These are phyloP conservation scores for Gymnopus androsaceus DNA, from an alignment of 1,284 basidiomycete species.

Conservation along the genomic window DNA sequence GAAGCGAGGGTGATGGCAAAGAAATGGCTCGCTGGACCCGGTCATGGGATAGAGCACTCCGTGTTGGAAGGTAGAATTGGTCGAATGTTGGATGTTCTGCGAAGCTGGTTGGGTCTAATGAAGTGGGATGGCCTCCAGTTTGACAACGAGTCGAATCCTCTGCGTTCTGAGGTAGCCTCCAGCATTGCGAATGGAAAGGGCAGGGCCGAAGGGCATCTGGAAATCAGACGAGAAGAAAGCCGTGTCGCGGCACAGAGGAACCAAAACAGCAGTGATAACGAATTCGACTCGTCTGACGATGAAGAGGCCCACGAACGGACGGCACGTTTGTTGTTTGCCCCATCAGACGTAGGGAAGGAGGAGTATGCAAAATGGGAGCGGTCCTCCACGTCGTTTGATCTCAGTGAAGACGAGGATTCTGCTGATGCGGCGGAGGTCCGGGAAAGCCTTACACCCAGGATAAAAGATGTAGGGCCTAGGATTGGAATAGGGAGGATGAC, in stretches of 20 bases:
- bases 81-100: conserved; percentile 46
- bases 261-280: conserved; percentile 8
- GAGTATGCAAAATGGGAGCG: neutral
- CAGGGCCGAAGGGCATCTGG: neutral
- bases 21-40: conserved; percentile 11
- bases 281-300: conserved; percentile 13
- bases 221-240: neutral
- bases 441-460: neutral
- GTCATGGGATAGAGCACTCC: conserved; percentile 1
- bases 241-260: neutral
- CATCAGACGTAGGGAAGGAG: neutral
- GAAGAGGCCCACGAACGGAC: conserved; percentile 14
- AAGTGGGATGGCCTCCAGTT: conserved; percentile 22
- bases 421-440: neutral
- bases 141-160: neutral
- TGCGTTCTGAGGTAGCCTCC: neutral
- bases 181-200: neutral
- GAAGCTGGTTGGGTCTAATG: conserved; percentile 41
- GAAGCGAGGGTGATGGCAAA: conserved; percentile 20
- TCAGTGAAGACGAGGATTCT: neutral
- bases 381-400: conserved; percentile 11
- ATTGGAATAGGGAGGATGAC: neutral
- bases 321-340: conserved; percentile 13
- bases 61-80: conserved; percentile 43
- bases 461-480: neutral